Evolutionary conservation across 768 basidiomycete species (phyloP), one percentile per base, ranked within the genome.

Genomic region (Amanita molliuscula): DNA sequence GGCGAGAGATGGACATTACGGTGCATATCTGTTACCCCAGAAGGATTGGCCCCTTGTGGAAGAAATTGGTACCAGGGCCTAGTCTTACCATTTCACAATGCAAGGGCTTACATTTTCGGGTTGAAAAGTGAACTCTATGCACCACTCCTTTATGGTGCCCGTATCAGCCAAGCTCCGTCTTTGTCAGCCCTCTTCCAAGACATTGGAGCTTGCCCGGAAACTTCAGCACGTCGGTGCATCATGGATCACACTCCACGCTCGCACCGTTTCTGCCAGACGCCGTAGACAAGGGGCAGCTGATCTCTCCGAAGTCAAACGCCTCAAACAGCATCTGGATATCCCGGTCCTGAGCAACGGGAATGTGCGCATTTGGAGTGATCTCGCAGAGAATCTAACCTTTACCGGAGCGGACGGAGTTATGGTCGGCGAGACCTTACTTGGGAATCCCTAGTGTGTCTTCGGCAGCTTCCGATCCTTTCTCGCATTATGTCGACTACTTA

Each of bases 311-410:
- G 77, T 88, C 38, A 77, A 71, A 48, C 62, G 61, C 36, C 70
- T 88, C 26, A 81, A 79, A 57, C 67, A 74, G 0, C 58, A 61
- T 21, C 57, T 84, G 4, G 51, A 58, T 1, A 62, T 87, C 4
- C 82, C 81, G 7, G 76, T 88, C 45, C 65, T 89, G 43, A 86
- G 82, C 64, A 90, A 90, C 58, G 88, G 88, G 9, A 89, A 89
- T 58, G 87, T 89, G 15, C 75, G 78, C 28, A 65, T 61, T 15
- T 80, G 74, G 65, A 63, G 65, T 25, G 81, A 90, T 60, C 61
- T 88, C 10, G 61, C 63, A 52, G 59, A 60, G 21, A 88, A 88
- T 58, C 59, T 73, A 45, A 58, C 62, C 26, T 67, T 66, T 41
- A 86, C 85, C 3, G 68, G 73, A 13, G 84, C 84, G 38, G 79